These are phyloP conservation scores for Lichina pygmaea DNA, from an alignment of 495 filamentous ascomycete genomes.

Conservation along the genomic window DNA sequence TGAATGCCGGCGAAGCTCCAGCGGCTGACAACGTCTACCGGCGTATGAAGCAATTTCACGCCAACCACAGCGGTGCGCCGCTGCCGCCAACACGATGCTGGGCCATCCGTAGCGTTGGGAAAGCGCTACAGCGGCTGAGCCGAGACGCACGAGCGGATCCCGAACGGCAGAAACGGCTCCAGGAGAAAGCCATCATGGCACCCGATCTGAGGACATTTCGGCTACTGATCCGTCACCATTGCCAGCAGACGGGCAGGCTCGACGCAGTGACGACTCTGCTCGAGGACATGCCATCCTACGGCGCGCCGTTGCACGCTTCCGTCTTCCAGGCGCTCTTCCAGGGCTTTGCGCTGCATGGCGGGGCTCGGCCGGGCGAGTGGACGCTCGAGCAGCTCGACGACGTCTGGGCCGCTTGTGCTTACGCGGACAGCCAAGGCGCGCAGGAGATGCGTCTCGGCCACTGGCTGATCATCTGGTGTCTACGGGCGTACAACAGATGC, in stretches of 20 bases:
- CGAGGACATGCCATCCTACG: conserved; percentile 32
- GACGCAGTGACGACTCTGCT: conserved; percentile 26
- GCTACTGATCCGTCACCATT: conserved; percentile 15
- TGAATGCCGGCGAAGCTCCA: conserved; percentile 39
- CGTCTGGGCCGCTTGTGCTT: conserved; percentile 32
- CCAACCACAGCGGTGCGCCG: conserved; percentile 10
- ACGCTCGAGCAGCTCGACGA: conserved; percentile 10
- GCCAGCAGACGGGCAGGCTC: conserved; percentile 20
- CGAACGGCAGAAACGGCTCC: conserved; percentile 13
- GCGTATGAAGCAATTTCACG: conserved; percentile 40
- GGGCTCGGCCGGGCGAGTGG: conserved; percentile 10
- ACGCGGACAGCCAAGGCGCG: conserved; percentile 18
- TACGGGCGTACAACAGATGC: conserved; percentile 8
- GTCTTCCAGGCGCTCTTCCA: conserved; percentile 45
- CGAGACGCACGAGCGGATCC: conserved; percentile 10
- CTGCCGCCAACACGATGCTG: conserved; percentile 14
- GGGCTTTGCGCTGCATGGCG: conserved; percentile 47
- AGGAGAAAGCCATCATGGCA: conserved; percentile 14
- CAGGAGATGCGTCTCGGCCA: conserved; percentile 7
- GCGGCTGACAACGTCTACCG: conserved; percentile 57
- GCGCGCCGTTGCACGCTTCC: conserved; percentile 27
- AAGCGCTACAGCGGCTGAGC: conserved; percentile 14
- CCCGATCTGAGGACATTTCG: conserved; percentile 21
- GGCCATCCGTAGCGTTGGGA: conserved; percentile 10
- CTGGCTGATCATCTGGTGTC: conserved; percentile 2